These are phyloP conservation scores for Aspergillus sp. DNA, from an alignment of 2,329 filamentous ascomycete species.

Conservation along the genomic window DNA sequence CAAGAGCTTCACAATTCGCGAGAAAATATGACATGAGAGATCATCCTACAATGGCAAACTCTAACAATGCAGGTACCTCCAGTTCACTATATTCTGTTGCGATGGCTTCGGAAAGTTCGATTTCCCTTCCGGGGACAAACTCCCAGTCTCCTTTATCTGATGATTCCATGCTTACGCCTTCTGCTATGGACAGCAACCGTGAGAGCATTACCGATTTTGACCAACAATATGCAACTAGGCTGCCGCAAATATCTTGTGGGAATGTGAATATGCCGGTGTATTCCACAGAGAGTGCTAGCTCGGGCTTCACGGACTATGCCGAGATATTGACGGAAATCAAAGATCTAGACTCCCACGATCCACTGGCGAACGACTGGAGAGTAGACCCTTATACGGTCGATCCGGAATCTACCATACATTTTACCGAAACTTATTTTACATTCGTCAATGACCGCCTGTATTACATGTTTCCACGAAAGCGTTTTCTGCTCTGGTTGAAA, in stretches of 20 bases:
- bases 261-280: constrained; percentile 17
- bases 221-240: constrained; percentile 23
- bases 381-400: constrained; percentile 56
- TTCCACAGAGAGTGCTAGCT: constrained; percentile 12
- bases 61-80: constrained; percentile 22
- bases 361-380: constrained; percentile 43
- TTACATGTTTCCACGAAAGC: constrained; percentile 55
- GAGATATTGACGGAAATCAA: constrained; percentile 34
- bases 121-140: constrained; percentile 30
- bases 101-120: constrained; percentile 31
- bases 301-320: constrained; percentile 25
- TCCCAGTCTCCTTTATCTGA: constrained; percentile 34
- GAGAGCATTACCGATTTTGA: constrained; percentile 28
- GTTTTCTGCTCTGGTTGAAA: constrained; percentile 57
- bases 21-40: constrained; percentile 25
- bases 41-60: constrained; percentile 14
- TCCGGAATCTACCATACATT: constrained; percentile 50
- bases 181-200: constrained; percentile 24
- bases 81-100: constrained; percentile 28
- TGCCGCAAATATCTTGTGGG: constrained; percentile 17
- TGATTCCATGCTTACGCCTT: constrained; percentile 26
- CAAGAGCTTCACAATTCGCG: constrained; percentile 23
- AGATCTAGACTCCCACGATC: constrained; percentile 29
- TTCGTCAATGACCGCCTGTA: constrained; percentile 56
- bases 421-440: constrained; percentile 58